Evolutionary conservation across 495 filamentous ascomycete genomes (phyloP).

Genomic region (Neurospora sp.): DNA sequence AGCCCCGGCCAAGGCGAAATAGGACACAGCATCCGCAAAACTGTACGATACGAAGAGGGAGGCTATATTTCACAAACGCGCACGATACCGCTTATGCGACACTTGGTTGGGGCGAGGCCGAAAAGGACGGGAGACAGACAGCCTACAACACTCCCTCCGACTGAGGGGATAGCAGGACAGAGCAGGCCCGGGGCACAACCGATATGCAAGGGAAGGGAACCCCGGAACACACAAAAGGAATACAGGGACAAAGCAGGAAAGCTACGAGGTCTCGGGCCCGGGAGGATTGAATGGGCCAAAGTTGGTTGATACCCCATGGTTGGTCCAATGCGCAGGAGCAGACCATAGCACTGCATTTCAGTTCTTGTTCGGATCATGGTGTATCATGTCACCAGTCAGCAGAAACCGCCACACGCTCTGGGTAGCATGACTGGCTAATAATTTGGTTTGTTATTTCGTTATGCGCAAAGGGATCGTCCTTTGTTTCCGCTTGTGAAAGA

Average conservation of each 20-base stretch:
- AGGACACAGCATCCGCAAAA: neutral
- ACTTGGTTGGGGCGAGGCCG: neutral
- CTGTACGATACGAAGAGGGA: conserved; percentile 10
- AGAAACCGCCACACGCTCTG: neutral
- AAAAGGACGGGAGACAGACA: neutral
- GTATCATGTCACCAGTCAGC: neutral
- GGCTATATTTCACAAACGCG: neutral
- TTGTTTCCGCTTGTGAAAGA: neutral
- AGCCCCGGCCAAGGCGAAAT: conserved; percentile 16
- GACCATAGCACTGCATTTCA: neutral
- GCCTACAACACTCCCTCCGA: neutral
- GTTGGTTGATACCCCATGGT: neutral
- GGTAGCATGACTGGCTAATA: neutral
- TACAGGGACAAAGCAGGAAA: neutral
- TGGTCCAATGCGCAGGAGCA: neutral
- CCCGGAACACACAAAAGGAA: neutral
- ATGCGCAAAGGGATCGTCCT: neutral
- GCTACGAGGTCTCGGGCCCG: neutral
- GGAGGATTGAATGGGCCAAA: neutral
- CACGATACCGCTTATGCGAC: neutral
- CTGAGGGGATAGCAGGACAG: neutral
- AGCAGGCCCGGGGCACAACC: neutral
- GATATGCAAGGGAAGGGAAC: neutral
- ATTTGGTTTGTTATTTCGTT: neutral
- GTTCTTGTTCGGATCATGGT: neutral